These are phyloP conservation scores for Nigrograna mackinnonii DNA, from an alignment of 2,329 filamentous ascomycete genomes.

Conservation along the genomic window DNA sequence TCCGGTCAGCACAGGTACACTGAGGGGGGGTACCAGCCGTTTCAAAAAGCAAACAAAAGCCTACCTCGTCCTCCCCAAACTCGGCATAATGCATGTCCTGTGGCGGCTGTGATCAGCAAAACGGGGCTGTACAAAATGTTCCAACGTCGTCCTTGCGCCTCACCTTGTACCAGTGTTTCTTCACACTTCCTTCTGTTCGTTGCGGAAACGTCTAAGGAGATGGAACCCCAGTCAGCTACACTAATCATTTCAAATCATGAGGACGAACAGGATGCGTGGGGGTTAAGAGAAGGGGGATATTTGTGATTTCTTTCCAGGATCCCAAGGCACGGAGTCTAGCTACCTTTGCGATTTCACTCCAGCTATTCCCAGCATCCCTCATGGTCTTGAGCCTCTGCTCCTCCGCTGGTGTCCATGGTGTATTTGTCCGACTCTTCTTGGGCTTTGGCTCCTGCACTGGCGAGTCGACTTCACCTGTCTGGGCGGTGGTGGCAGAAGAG, in stretches of 20 bases:
- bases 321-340: conserved; percentile 8
- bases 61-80: conserved; percentile 94
- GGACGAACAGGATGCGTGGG: too few species aligned
- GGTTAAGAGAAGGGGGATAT: too few species aligned
- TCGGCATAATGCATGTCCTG: conserved; percentile 99
- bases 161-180: conserved; percentile 99
- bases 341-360: conserved; percentile 98
- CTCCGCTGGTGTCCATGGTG: conserved; percentile 94
- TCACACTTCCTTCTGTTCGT: conserved; percentile 94
- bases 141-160: conserved; percentile 18
- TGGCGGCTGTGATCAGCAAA: conserved; percentile 24
- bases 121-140: conserved; percentile 12
- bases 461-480: conserved; percentile 23
- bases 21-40: too few species aligned
- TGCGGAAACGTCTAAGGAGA: conserved; percentile 77
- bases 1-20: conserved; percentile 25
- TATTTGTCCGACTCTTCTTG: conserved; percentile 98
- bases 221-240: conserved; percentile 20
- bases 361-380: conserved; percentile 90
- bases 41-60: conserved; percentile 15
- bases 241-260: conserved; percentile 4
- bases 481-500: conserved; percentile 22
- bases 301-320: too few species aligned
- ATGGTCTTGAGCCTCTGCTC: conserved; percentile 91
- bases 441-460: conserved; percentile 46